phyloP scores from a whole-genome alignment of 2,329 filamentous ascomycete species.

The Colletotrichum shisoi region DNA sequence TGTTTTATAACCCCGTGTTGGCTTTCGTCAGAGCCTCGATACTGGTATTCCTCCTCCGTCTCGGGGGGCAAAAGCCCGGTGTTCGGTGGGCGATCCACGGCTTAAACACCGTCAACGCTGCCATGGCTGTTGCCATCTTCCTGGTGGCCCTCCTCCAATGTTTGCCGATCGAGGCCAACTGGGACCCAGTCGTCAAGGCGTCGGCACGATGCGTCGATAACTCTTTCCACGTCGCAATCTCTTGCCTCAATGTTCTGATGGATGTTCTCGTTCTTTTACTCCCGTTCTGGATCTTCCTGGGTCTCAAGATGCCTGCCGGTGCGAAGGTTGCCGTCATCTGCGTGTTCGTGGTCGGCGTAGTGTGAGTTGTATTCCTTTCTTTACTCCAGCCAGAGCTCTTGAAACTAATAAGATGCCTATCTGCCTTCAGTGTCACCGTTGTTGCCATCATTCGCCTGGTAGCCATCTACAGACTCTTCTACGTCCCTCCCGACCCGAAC shows the following conservation, averaged over 20 bases:
- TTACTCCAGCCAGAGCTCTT: no score
- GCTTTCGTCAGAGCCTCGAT: conserved; percentile 50
- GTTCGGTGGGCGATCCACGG: conserved; percentile 44
- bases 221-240: conserved; percentile 46
- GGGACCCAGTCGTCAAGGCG: conserved; percentile 42
- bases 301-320: conserved; percentile 46
- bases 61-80: conserved; percentile 46
- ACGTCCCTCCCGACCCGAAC: conserved; percentile 38
- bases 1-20: conserved; percentile 50
- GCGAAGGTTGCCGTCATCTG: conserved; percentile 48
- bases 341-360: conserved; percentile 47
- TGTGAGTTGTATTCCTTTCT: conserved; percentile 37
- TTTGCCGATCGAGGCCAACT: conserved; percentile 49
- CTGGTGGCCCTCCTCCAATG: conserved; percentile 53
- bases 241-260: conserved; percentile 52
- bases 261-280: conserved; percentile 52
- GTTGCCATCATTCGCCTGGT: conserved; percentile 24
- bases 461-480: conserved; percentile 27
- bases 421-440: conserved; percentile 31
- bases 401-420: no score
- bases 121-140: conserved; percentile 50
- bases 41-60: conserved; percentile 47
- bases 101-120: conserved; percentile 49
- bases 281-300: conserved; percentile 50
- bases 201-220: conserved; percentile 32